Evolutionary conservation across 768 basidiomycete genomes (phyloP).

Genomic region (Hortiboletus campestris): DNA sequence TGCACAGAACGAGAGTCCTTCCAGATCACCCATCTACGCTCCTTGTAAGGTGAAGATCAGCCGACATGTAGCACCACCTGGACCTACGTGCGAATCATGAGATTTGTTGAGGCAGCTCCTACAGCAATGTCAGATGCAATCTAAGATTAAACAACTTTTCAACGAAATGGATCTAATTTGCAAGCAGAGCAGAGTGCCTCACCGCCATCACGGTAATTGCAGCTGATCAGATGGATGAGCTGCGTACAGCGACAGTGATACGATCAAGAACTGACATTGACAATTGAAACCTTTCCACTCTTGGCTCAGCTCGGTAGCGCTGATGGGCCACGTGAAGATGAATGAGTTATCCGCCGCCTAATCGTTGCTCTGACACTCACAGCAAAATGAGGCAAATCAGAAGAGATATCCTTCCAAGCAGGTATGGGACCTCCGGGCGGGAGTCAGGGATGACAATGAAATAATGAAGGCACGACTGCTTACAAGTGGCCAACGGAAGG

Average conservation of each 20-base stretch:
- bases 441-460: not conserved
- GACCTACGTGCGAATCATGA: constrained; percentile 29
- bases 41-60: not conserved
- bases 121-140: constrained; percentile 6
- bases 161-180: not conserved
- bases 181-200: not conserved
- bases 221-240: constrained; percentile 4
- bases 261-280: constrained; percentile 15
- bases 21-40: constrained; percentile 29
- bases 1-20: constrained; percentile 13
- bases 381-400: constrained; percentile 13
- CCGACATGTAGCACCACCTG: too few relatives aligned
- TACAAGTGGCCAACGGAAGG: constrained; percentile 28
- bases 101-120: constrained; percentile 18
- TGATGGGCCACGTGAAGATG: not conserved
- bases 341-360: not conserved
- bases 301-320: not conserved
- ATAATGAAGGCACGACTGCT: not conserved
- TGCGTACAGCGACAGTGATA: not conserved
- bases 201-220: constrained; percentile 2
- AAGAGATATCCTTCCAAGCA: constrained; percentile 19
- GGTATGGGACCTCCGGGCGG: constrained; percentile 20
- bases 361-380: constrained; percentile 1
- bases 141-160: not conserved
- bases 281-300: not conserved